Evolutionary conservation across 192 early-diverging fungal species (phyloP), one percentile per base, ranked within the genome.

Genomic region (Hyaloraphidium curvatum): DNA sequence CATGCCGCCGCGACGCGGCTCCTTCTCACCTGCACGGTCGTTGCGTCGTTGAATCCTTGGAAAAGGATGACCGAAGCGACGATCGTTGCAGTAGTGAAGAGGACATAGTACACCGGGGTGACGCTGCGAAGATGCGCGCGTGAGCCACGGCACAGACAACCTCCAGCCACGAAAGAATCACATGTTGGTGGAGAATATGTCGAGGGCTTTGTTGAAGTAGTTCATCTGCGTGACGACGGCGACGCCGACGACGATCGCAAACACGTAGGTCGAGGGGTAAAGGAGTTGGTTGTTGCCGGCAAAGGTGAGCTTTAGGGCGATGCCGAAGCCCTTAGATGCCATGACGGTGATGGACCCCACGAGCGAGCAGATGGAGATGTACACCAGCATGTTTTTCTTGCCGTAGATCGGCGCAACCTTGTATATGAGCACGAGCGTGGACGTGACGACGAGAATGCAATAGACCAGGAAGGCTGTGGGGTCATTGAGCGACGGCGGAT

Each of bases 191-290:
- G 83, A 84, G 62, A 91, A 96, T 55, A 80, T 67, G 57, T 87
- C 88, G 27, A 96, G 67, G 17, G 92, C 88, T 70, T 93, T 96
- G 73, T 96, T 96, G 55, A 96, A 90, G 66, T 93, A 96, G 66
- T 96, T 96, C 79, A 93, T 86, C 70, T 96, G 92, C 28, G 83
- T 81, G n/a, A 93, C 67, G 51, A 89, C 89, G 60, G 84, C 90
- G 1, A 80, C 62, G 2, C 65, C 66, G 23, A 90, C 86, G 23
- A 86, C 74, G 28, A 81, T 63, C 17, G 76, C 80, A 66, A 96
- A 92, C 19, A 87, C 72, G 57, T 86, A 96, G 4, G 89, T 91
- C 39, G 87, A 89, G 4, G 84, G 69, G 55, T 93, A 82, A 22
- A 78, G 74, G 43, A 96, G 78, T 69, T 96, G 89, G 67, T 89